phyloP scores from a whole-genome alignment of 495 filamentous ascomycete species.

The Xylaria flabelliformis region DNA sequence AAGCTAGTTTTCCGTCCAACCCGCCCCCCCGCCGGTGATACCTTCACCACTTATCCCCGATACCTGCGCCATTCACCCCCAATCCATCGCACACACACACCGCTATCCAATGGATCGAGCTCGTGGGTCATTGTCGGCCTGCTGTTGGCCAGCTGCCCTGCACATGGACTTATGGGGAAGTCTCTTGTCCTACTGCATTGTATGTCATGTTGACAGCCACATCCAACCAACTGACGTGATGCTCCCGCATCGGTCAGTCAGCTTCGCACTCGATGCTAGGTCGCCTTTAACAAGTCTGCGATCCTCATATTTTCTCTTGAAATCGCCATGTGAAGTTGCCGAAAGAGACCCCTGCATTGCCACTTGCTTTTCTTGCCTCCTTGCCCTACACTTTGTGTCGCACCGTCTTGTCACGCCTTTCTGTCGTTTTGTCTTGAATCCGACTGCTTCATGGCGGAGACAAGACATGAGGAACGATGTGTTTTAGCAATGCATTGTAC shows the following conservation, averaged over 20 bases:
- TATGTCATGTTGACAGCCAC: conserved; percentile 13
- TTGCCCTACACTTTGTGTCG: conserved; percentile 14
- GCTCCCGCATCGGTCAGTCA: conserved; percentile 14
- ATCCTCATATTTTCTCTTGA: conserved; percentile 3
- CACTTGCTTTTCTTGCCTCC: conserved; percentile 17
- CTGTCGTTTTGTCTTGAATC: conserved; percentile 1
- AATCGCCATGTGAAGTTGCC: conserved; percentile 9
- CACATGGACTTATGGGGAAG: conserved; percentile 40
- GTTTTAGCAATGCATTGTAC: conserved; percentile 2
- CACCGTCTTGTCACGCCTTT: conserved; percentile 3
- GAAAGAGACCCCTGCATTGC: conserved; percentile 11
- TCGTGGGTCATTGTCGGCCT: conserved; percentile 48
- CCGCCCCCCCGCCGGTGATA: conserved; percentile 22
- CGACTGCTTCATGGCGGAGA: conserved; percentile 3
- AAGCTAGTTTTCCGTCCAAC: neutral
- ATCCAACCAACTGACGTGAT: conserved; percentile 19
- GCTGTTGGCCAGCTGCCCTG: conserved; percentile 47
- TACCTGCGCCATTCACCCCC: conserved; percentile 31
- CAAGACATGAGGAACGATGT: neutral
- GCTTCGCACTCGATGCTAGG: neutral
- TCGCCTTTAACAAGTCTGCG: neutral
- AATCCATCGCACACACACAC: conserved; percentile 23
- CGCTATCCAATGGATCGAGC: conserved; percentile 54
- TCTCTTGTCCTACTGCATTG: conserved; percentile 26
- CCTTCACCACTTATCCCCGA: conserved; percentile 33